phyloP scores from a whole-genome alignment of 805 yeast genomes.

The Kazachstania martiniae region DNA sequence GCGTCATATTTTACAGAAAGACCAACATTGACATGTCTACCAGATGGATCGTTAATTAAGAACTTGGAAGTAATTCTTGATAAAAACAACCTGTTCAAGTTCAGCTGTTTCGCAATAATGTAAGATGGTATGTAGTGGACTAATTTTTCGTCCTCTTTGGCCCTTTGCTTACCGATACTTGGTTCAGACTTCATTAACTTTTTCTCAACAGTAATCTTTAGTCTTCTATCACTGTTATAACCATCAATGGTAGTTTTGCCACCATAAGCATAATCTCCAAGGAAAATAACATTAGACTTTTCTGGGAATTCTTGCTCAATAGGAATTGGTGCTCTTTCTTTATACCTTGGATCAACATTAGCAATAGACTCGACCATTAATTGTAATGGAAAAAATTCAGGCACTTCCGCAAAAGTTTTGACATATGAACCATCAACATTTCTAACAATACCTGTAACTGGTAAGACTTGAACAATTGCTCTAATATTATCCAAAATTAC shows the following conservation, averaged over 20 bases:
- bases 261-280: slow-evolving; percentile 86
- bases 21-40: slow-evolving; percentile 59
- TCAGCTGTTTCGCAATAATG: slow-evolving; percentile 49
- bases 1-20: slow-evolving; percentile 75
- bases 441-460: slow-evolving; percentile 70
- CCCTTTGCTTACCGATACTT: slow-evolving; percentile 49
- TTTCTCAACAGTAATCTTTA: slow-evolving; percentile 45
- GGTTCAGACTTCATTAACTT: slow-evolving; percentile 45
- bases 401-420: slow-evolving; percentile 50
- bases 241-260: slow-evolving; percentile 61
- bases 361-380: slow-evolving; percentile 63
- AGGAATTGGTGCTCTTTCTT: slow-evolving; percentile 64
- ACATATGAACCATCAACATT: slow-evolving; percentile 60
- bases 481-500: slow-evolving; percentile 42
- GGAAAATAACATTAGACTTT: slow-evolving; percentile 58
- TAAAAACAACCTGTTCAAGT: slow-evolving; percentile 52
- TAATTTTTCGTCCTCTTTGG: slow-evolving; percentile 42
- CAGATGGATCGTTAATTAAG: slow-evolving; percentile 44
- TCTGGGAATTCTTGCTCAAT: slow-evolving; percentile 74
- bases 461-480: slow-evolving; percentile 58
- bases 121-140: slow-evolving; percentile 55
- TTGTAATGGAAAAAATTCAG: slow-evolving; percentile 64
- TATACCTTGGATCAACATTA: slow-evolving; percentile 64
- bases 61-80: slow-evolving; percentile 70
- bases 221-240: slow-evolving; percentile 35